Conservation (phyloP, 805 yeast genomes). For the Ogataea naganishii region DNA sequence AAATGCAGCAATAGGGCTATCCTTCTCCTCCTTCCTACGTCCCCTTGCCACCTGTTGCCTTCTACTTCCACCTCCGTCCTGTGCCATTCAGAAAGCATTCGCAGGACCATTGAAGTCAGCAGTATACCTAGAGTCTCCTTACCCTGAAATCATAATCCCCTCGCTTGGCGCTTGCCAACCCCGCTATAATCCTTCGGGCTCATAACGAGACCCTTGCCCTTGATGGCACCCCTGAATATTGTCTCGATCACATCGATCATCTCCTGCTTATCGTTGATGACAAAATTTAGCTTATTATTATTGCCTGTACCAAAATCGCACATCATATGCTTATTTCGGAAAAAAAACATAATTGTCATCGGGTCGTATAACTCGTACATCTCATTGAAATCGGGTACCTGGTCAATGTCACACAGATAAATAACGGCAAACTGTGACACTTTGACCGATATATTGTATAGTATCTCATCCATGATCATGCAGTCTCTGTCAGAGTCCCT, state of each 20-base stretch:
- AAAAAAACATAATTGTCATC: slow-evolving; percentile 88
- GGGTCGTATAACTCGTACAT: slow-evolving; percentile 91
- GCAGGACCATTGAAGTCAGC: too few relatives aligned
- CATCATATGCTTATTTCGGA: slow-evolving; percentile 92
- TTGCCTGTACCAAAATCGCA: slow-evolving; percentile 98
- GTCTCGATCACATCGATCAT: slow-evolving; percentile 87
- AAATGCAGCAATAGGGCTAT: too few relatives aligned
- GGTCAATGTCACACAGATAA: slow-evolving; percentile 80
- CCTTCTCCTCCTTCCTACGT: too few relatives aligned
- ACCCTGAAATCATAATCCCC: too few relatives aligned
- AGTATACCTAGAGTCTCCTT: too few relatives aligned
- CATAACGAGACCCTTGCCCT: slow-evolving; percentile 86
- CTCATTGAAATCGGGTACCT: slow-evolving; percentile 83
- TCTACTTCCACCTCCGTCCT: too few relatives aligned
- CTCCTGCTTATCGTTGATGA: slow-evolving; percentile 73
- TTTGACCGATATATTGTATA: slow-evolving; percentile 72
- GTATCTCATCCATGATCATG: slow-evolving; percentile 83
- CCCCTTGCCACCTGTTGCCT: too few relatives aligned
- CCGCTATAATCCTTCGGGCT: slow-evolving; percentile 68
- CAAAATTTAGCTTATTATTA: slow-evolving; percentile 86
- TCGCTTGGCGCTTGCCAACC: slow-evolving; percentile 13
- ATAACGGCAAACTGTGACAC: slow-evolving; percentile 82
- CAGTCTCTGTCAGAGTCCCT: slow-evolving; percentile 68
- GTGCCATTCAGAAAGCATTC: too few relatives aligned
- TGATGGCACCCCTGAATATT: slow-evolving; percentile 81